These are phyloP conservation scores for Trichoderma sp. DNA, from an alignment of 2,329 filamentous ascomycete genomes.

Conservation along the genomic window DNA sequence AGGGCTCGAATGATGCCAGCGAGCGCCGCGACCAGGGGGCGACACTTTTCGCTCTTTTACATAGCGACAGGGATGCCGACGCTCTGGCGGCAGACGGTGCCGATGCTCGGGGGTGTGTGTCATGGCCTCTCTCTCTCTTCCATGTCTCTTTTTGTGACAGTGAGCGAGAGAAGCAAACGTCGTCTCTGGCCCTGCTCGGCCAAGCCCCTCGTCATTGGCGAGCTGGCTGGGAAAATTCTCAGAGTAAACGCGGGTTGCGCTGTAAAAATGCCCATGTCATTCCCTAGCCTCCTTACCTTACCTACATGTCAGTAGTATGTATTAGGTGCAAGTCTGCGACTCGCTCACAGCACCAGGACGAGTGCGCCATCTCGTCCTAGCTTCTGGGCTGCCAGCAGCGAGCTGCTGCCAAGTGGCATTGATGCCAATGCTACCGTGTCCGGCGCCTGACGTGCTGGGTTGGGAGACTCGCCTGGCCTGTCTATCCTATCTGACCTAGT, in stretches of 20 bases:
- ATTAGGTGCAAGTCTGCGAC: too few relatives aligned
- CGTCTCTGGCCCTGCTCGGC: constrained; percentile 6
- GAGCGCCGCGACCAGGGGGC: constrained; percentile 23
- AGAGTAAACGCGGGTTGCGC: constrained; percentile 26
- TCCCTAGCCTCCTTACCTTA: constrained; percentile 9
- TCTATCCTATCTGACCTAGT: constrained; percentile 16
- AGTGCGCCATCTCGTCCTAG: constrained; percentile 9
- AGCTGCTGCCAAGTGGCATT: constrained; percentile 13
- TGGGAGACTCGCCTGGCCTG: constrained; percentile 11
- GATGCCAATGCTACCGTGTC: constrained; percentile 16
- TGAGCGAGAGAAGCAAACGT: constrained; percentile 7
- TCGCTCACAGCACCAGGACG: too few relatives aligned
- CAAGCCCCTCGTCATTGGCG: constrained; percentile 20
- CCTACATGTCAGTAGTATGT: too few relatives aligned
- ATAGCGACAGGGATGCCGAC: constrained; percentile 28
- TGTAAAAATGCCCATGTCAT: constrained; percentile 16
- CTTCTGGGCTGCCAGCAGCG: constrained; percentile 14
- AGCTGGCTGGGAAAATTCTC: constrained; percentile 8
- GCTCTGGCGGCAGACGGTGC: constrained; percentile 28
- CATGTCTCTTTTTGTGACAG: constrained; percentile 12
- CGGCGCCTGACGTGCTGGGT: constrained; percentile 14
- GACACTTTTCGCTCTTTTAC: constrained; percentile 23
- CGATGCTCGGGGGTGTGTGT: constrained; percentile 27
- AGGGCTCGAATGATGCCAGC: constrained; percentile 27
- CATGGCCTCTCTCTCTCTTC: background rate